These are phyloP conservation scores for Prunus mume DNA, from an alignment of 306 rosid genomes.

Conservation along the genomic window DNA sequence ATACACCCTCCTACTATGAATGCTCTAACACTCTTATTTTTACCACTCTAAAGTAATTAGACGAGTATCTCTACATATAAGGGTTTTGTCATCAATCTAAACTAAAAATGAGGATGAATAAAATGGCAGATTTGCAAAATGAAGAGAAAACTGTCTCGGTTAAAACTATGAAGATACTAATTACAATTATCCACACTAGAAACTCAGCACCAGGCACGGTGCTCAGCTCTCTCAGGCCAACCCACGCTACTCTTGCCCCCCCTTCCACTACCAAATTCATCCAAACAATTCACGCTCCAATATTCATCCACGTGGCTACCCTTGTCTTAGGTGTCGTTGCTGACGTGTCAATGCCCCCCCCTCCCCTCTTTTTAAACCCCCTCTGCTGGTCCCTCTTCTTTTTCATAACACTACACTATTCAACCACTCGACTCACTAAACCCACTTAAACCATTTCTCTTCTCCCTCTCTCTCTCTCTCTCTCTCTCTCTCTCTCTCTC, in stretches of 20 bases:
- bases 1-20: too few relatives aligned
- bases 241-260: conserved; percentile 11
- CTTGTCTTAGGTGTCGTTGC: not conserved
- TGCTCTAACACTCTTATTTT: too few relatives aligned
- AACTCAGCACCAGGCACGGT: conserved; percentile 38
- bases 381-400: not conserved
- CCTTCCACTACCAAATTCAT: not conserved
- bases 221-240: conserved; percentile 10
- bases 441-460: not conserved
- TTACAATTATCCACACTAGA: too few relatives aligned
- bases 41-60: too few relatives aligned
- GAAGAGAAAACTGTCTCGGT: not conserved
- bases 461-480: not conserved
- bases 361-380: conserved; percentile 8
- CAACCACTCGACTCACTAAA: not conserved
- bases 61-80: too few relatives aligned
- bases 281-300: conserved; percentile 3
- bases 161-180: too few relatives aligned
- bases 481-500: not conserved
- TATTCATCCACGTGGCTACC: conserved; percentile 32
- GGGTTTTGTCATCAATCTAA: too few relatives aligned
- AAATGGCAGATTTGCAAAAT: too few relatives aligned
- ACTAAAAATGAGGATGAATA: too few relatives aligned
- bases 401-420: not conserved
- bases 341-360: conserved; percentile 56